These are phyloP conservation scores for Bidens hawaiensis DNA, from an alignment of 140 eudicot species.

Conservation along the genomic window DNA sequence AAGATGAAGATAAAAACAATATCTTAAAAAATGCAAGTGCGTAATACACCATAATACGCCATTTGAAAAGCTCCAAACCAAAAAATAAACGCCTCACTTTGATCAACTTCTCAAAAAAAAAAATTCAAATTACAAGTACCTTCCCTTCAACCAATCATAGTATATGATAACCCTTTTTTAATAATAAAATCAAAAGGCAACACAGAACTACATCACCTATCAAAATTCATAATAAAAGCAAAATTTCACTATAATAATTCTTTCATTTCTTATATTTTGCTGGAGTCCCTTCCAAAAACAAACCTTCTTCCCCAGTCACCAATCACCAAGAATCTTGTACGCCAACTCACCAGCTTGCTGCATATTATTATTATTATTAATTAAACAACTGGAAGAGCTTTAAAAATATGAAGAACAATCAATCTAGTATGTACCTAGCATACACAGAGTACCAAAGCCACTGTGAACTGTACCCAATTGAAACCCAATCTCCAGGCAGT, in stretches of 20 bases:
- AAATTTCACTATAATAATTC: neutral
- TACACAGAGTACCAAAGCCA: slow-evolving; percentile 63
- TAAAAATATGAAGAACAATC: too few relatives aligned
- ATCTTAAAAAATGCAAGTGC: too few relatives aligned
- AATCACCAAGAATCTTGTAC: slow-evolving; percentile 66
- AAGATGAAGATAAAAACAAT: too few relatives aligned
- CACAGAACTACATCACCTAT: too few relatives aligned
- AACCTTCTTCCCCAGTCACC: slow-evolving; percentile 76
- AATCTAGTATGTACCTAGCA: neutral
- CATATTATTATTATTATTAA: neutral
- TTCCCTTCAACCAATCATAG: neutral
- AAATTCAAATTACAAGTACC: neutral
- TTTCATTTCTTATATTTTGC: slow-evolving; percentile 43
- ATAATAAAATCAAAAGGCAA: too few relatives aligned
- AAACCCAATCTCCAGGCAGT: slow-evolving; percentile 90
- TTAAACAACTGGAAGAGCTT: too few relatives aligned
- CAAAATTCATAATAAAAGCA: neutral
- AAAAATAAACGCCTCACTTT: neutral
- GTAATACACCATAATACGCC: too few relatives aligned
- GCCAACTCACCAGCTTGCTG: slow-evolving; percentile 93
- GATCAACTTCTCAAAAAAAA: neutral
- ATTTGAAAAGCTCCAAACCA: too few relatives aligned
- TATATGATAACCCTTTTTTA: neutral
- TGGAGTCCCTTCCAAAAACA: slow-evolving; percentile 88
- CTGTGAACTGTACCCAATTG: slow-evolving; percentile 75